These are phyloP conservation scores for Vicia faba DNA, from an alignment of 306 rosid genomes.

Conservation along the genomic window DNA sequence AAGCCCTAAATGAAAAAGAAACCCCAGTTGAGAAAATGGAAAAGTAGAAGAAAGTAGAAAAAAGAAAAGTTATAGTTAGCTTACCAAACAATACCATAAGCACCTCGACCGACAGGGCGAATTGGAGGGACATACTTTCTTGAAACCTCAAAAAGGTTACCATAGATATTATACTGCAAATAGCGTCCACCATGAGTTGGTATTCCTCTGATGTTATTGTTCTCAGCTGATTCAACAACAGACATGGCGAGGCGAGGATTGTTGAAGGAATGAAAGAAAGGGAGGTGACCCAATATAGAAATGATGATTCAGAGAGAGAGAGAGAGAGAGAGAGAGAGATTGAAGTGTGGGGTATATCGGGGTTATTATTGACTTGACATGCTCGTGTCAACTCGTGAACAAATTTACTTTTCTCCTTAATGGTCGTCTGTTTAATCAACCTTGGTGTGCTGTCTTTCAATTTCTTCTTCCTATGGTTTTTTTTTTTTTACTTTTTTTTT, in stretches of 20 bases:
- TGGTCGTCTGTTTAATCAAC: slow-evolving; percentile 33
- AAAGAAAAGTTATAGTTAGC: slow-evolving; percentile 9
- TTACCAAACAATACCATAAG: slow-evolving; percentile 95
- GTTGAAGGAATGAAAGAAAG: not conserved
- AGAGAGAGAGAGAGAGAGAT: too few relatives aligned
- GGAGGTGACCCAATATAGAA: slow-evolving; percentile 37
- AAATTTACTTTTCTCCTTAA: slow-evolving; percentile 12
- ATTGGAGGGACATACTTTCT: slow-evolving; percentile 90
- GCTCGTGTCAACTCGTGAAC: slow-evolving; percentile 56
- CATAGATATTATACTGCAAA: slow-evolving; percentile 81
- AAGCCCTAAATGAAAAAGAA: slow-evolving; percentile 5
- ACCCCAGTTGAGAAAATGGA: slow-evolving; percentile 19
- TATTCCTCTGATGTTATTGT: slow-evolving; percentile 56
- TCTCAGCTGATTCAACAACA: slow-evolving; percentile 52
- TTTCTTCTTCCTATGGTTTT: slow-evolving; percentile 1
- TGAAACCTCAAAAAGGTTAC: slow-evolving; percentile 88
- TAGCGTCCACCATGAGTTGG: slow-evolving; percentile 83
- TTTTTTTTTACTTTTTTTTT: not conserved
- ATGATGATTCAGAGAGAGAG: slow-evolving; percentile 31
- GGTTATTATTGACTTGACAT: slow-evolving; percentile 16
- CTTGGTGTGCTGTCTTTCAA: slow-evolving; percentile 43
- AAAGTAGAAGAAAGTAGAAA: slow-evolving; percentile 17
- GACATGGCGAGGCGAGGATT: slow-evolving; percentile 26
- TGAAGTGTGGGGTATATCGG: not conserved
- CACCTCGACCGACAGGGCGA: slow-evolving; percentile 95